Evolutionary conservation across 768 basidiomycete species (phyloP).

Genomic region (Hypsizygus marmoreus): DNA sequence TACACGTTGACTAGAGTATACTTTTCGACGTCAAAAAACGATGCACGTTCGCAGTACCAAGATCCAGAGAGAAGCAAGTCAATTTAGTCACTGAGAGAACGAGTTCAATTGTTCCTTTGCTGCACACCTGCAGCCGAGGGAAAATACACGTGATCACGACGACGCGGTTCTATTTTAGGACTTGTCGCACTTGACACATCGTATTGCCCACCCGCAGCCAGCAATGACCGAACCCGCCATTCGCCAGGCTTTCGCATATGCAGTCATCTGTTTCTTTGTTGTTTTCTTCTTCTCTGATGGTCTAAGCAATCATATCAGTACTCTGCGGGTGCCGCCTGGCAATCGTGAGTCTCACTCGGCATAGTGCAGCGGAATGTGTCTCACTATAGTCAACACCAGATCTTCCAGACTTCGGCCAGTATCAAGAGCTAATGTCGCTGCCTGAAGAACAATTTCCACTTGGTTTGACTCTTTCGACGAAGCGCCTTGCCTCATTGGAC

Average conservation of each 20-base stretch:
- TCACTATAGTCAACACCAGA: slow-evolving; percentile 28
- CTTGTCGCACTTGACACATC: too few species aligned
- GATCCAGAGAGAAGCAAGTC: too few species aligned
- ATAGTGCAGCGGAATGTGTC: not conserved
- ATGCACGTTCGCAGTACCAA: too few species aligned
- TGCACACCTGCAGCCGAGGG: too few species aligned
- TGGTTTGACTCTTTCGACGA: slow-evolving; percentile 34
- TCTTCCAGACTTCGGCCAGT: slow-evolving; percentile 60
- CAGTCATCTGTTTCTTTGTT: slow-evolving; percentile 43
- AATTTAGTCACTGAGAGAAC: too few species aligned
- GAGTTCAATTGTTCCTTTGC: too few species aligned
- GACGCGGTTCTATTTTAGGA: not conserved
- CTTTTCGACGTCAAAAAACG: too few species aligned
- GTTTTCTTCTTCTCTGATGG: slow-evolving; percentile 43
- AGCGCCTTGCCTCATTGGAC: not conserved
- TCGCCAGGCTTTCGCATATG: slow-evolving; percentile 30
- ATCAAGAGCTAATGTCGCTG: slow-evolving; percentile 44
- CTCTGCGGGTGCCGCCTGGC: not conserved
- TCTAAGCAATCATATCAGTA: slow-evolving; percentile 15
- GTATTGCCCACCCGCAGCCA: slow-evolving; percentile 12
- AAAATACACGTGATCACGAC: too few species aligned
- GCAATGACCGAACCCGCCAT: slow-evolving; percentile 12
- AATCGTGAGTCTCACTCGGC: too few species aligned
- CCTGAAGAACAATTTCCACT: slow-evolving; percentile 53
- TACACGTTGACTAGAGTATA: too few species aligned